phyloP scores from a whole-genome alignment of 108 stramenopile genomes.

The Cyclotella kingstonii region DNA sequence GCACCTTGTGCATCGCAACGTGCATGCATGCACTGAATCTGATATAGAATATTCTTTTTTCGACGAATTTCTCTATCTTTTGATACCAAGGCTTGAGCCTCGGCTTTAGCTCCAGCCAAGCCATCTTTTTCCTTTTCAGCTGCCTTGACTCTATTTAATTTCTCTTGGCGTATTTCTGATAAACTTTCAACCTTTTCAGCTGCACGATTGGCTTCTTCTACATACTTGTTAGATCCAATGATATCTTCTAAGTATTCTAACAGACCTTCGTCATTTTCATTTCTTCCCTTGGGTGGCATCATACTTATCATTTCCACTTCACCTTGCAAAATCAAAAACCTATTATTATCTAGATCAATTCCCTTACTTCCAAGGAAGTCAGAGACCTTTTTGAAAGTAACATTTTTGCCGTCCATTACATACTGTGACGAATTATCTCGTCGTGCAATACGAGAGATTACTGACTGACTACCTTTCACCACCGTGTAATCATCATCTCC shows the following conservation, averaged over 20 bases:
- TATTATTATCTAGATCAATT: constrained; percentile 98
- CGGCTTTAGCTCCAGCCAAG: constrained; percentile 85
- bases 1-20: constrained; percentile 43
- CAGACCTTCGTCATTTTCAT: constrained; percentile 94
- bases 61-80: constrained; percentile 88
- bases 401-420: constrained; percentile 85
- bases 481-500: constrained; percentile 84
- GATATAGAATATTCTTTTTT: constrained; percentile 87
- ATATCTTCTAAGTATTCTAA: constrained; percentile 99
- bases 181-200: constrained; percentile 82
- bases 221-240: constrained; percentile 93
- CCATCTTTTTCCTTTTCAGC: constrained; percentile 93
- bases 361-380: constrained; percentile 83
- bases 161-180: constrained; percentile 80
- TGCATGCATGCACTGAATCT: constrained; percentile 64
- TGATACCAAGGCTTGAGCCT: constrained; percentile 84
- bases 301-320: constrained; percentile 99
- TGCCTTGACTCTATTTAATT: constrained; percentile 94
- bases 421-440: constrained; percentile 89
- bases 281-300: constrained; percentile 98
- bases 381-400: constrained; percentile 86
- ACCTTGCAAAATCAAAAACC: constrained; percentile 98
- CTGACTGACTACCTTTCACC: constrained; percentile 72
- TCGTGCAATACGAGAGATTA: constrained; percentile 85
- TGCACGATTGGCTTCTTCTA: constrained; percentile 85